phyloP scores from a whole-genome alignment of 1,139 yeast species.

The Starmera stellimalicola region DNA sequence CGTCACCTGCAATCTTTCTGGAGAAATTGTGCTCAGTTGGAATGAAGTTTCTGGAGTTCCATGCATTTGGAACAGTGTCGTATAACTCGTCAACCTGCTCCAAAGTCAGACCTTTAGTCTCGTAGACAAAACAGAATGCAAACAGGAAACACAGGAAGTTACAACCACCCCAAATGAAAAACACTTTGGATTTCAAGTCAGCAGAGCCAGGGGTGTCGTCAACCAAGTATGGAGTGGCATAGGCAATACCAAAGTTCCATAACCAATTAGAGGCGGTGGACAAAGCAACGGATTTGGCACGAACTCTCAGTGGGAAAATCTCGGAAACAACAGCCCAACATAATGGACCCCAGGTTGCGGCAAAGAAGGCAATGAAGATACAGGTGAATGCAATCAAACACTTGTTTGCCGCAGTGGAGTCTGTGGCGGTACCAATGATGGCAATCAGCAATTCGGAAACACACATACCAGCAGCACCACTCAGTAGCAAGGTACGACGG shows the following conservation, averaged over 20 bases:
- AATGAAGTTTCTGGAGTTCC: slow-evolving; percentile 36
- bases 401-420: slow-evolving; percentile 38
- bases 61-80: slow-evolving; percentile 31
- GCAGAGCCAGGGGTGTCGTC: slow-evolving; percentile 52
- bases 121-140: slow-evolving; percentile 49
- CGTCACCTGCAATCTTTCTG: slow-evolving; percentile 3
- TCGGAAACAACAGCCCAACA: slow-evolving; percentile 75
- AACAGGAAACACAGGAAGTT: slow-evolving; percentile 32
- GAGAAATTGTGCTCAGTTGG: slow-evolving; percentile 26
- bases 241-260: slow-evolving; percentile 66
- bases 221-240: slow-evolving; percentile 62
- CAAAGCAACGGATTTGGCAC: slow-evolving; percentile 68
- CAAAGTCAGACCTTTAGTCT: slow-evolving; percentile 56
- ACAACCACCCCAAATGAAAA: slow-evolving; percentile 65
- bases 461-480: slow-evolving; percentile 51
- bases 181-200: slow-evolving; percentile 56
- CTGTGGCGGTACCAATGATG: slow-evolving; percentile 39
- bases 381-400: slow-evolving; percentile 60
- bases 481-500: slow-evolving; percentile 39
- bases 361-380: slow-evolving; percentile 63
- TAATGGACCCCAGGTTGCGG: slow-evolving; percentile 70
- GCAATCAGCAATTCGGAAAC: slow-evolving; percentile 54
- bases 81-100: slow-evolving; percentile 60
- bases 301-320: slow-evolving; percentile 57
- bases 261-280: slow-evolving; percentile 78